phyloP scores from a whole-genome alignment of 225 moss, liverwort and hornwort genomes.

The Pseudoscleropodium purum region DNA sequence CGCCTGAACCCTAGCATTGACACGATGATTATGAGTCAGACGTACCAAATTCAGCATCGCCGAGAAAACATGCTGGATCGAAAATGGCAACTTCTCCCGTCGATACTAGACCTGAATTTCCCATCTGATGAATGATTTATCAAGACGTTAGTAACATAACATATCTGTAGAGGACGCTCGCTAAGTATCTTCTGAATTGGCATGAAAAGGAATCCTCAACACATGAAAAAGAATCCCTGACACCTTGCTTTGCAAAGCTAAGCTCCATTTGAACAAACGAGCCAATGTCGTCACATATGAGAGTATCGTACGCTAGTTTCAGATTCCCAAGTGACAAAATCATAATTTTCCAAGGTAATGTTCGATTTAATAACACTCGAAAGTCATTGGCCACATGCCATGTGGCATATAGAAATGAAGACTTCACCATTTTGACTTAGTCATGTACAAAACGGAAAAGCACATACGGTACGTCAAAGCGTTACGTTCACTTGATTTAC shows the following conservation, averaged over 20 bases:
- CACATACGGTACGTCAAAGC: background rate
- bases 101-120: slow-evolving; percentile 59
- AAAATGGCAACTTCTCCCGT: slow-evolving; percentile 68
- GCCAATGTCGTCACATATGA: background rate
- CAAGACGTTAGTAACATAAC: background rate
- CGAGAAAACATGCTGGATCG: slow-evolving; percentile 68
- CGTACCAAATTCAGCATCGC: slow-evolving; percentile 79
- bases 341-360: background rate
- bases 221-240: background rate
- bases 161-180: background rate
- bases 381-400: background rate
- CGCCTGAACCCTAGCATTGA: background rate
- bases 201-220: background rate
- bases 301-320: background rate
- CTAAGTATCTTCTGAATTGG: background rate
- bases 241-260: background rate
- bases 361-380: too few relatives aligned
- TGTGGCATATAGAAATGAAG: background rate
- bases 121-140: slow-evolving; percentile 39
- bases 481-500: background rate
- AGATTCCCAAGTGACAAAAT: background rate
- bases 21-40: background rate
- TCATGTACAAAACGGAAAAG: background rate
- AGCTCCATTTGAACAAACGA: background rate
- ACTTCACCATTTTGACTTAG: background rate